Conservation (phyloP, 2,329 filamentous ascomycete species). For the Colletotrichum camelliae region DNA sequence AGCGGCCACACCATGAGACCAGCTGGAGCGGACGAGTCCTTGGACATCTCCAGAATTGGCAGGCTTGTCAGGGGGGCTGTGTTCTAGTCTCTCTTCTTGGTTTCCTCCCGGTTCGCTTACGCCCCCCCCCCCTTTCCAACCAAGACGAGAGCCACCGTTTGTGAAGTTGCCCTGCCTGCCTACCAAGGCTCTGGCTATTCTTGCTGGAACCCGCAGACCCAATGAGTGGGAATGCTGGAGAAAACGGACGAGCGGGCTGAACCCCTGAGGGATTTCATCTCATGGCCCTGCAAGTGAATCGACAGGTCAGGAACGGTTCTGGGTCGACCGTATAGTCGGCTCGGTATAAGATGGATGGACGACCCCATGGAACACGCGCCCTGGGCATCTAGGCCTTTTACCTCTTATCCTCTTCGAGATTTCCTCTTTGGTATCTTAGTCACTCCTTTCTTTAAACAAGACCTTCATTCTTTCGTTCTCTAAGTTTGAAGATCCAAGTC, state of each 20-base stretch:
- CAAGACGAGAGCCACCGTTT: not conserved
- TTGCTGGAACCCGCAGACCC: not conserved
- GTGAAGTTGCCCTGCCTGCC: not conserved
- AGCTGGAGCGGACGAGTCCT: not conserved
- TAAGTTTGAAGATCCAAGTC: not conserved
- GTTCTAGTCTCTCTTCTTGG: conserved; percentile 7
- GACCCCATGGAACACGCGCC: conserved; percentile 4
- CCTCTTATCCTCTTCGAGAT: not conserved
- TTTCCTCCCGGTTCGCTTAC: not conserved
- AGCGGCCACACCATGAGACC: not conserved
- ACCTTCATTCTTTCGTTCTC: not conserved
- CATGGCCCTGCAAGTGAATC: not conserved
- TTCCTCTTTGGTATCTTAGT: not conserved
- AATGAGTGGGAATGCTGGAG: conserved; percentile 6
- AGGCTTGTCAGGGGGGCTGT: conserved; percentile 4
- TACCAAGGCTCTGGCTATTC: not conserved
- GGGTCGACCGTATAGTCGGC: not conserved
- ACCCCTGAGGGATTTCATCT: conserved; percentile 9
- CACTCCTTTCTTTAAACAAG: conserved; percentile 9
- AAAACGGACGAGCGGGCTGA: not conserved
- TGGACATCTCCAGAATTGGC: not conserved
- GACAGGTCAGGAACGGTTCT: conserved; percentile 1
- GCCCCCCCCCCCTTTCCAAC: not conserved
- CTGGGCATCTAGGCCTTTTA: not conserved
- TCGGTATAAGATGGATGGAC: conserved; percentile 10